A percentile compares a stretch with the other conserved stretches of the same genome.
Conservation (phyloP, 2,329 filamentous ascomycete genomes). For the Shiraia bambusicola region DNA sequence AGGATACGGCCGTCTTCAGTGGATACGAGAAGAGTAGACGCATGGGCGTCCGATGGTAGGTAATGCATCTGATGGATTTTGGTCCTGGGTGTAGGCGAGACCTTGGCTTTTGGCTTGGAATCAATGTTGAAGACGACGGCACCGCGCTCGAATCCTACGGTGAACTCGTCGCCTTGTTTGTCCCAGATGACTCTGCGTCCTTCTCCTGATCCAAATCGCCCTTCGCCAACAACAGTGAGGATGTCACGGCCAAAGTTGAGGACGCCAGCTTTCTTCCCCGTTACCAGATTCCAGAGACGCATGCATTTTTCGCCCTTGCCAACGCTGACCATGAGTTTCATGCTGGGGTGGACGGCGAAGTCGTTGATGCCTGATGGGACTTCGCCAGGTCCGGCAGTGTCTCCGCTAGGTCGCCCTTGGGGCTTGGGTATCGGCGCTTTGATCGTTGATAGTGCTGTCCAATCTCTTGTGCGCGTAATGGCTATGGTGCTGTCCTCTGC, state of each 20-base stretch:
- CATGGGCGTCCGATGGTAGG: slow-evolving; percentile 54
- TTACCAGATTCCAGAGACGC: slow-evolving; percentile 94
- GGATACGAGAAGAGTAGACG: slow-evolving; percentile 69
- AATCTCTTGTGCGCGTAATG: slow-evolving; percentile 84
- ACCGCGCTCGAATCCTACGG: slow-evolving; percentile 84
- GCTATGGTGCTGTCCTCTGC: slow-evolving; percentile 91
- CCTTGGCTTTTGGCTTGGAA: slow-evolving; percentile 74
- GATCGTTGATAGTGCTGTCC: slow-evolving; percentile 82
- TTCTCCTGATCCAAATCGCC: slow-evolving; percentile 75
- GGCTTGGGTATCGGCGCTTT: slow-evolving; percentile 84
- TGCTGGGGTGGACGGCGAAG: slow-evolving; percentile 92
- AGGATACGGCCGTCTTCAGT: slow-evolving; percentile 89
- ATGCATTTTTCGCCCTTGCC: slow-evolving; percentile 87
- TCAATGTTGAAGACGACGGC: slow-evolving; percentile 85
- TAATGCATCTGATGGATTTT: slow-evolving; percentile 86
- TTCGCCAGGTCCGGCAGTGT: slow-evolving; percentile 80
- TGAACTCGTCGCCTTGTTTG: slow-evolving; percentile 74
- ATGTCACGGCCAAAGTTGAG: slow-evolving; percentile 78
- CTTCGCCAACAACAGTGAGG: slow-evolving; percentile 73
- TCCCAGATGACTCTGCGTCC: slow-evolving; percentile 83
- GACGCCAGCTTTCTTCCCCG: slow-evolving; percentile 91
- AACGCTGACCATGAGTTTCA: slow-evolving; percentile 95
- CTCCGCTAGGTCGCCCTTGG: slow-evolving; percentile 78
- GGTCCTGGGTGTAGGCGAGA: slow-evolving; percentile 66
- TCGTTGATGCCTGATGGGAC: slow-evolving; percentile 88